phyloP scores from a whole-genome alignment of 164 flowering plant genomes.

The Nymphaea thermarum region DNA sequence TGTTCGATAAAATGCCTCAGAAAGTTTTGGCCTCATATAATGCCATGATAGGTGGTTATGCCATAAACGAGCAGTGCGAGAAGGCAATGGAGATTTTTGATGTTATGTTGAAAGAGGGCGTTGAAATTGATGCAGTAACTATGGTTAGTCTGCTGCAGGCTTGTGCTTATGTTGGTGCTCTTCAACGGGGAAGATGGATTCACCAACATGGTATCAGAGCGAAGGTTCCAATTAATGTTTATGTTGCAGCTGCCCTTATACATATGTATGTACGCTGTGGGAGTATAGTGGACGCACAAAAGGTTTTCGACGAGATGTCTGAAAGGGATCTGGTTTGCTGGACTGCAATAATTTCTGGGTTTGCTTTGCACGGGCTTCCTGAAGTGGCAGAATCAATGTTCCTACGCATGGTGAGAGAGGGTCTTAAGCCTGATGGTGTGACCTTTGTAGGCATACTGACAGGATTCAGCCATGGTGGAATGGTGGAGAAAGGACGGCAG shows the following conservation, averaged over 20 bases:
- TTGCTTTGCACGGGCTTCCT: slow-evolving; percentile 9
- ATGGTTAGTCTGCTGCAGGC: slow-evolving; percentile 11
- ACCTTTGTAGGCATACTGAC: slow-evolving; percentile 8
- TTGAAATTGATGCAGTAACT: slow-evolving; percentile 8
- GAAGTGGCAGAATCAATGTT: slow-evolving; percentile 7
- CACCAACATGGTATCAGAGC: slow-evolving; percentile 7
- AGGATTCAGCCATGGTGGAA: slow-evolving; percentile 12
- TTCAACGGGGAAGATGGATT: slow-evolving; percentile 15
- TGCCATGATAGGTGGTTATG: slow-evolving; percentile 13
- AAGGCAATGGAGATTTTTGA: slow-evolving; percentile 11
- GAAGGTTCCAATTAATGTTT: slow-evolving; percentile 3
- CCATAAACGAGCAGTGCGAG: slow-evolving; percentile 10
- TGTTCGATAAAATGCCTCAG: slow-evolving; percentile 13
- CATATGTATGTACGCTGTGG: slow-evolving; percentile 15
- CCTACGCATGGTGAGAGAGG: slow-evolving; percentile 4
- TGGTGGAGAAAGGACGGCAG: slow-evolving; percentile 8
- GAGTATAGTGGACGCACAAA: slow-evolving; percentile 6
- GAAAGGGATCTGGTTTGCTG: slow-evolving; percentile 10
- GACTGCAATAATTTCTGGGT: slow-evolving; percentile 12
- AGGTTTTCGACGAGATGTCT: slow-evolving; percentile 8
- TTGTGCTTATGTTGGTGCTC: slow-evolving; percentile 10
- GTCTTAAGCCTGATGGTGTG: slow-evolving; percentile 8
- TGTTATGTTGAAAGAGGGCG: slow-evolving; percentile 5
- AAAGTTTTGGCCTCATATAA: slow-evolving; percentile 9
- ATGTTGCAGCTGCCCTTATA: slow-evolving; percentile 11